Percentiles rank a stretch among this genome's conserved stretches.
Conservation (phyloP, 495 filamentous ascomycete species). For the Hypoxylon fuscum region DNA sequence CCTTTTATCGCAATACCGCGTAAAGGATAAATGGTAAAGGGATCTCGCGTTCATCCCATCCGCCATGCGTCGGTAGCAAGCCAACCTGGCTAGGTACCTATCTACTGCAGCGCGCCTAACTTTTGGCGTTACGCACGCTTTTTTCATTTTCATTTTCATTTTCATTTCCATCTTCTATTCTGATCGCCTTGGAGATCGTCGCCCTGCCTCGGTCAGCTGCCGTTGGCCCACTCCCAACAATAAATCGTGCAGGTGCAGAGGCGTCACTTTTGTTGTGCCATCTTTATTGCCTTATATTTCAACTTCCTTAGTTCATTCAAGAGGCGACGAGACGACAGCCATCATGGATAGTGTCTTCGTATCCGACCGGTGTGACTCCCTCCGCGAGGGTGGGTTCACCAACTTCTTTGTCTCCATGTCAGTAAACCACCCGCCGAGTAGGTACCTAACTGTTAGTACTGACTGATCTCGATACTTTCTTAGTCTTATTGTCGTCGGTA, state of each 20-base stretch:
- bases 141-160: conserved; percentile 23
- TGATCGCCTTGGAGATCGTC: conserved; percentile 27
- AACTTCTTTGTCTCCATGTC: conserved; percentile 73
- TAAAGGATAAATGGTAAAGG: conserved; percentile 6
- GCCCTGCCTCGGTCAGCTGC: conserved; percentile 7
- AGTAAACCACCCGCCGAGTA: conserved; percentile 25
- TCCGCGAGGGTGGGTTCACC: conserved; percentile 61
- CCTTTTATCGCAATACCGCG: conserved; percentile 9
- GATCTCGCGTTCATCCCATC: conserved; percentile 10
- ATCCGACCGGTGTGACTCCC: conserved; percentile 58
- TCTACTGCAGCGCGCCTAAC: too few relatives aligned
- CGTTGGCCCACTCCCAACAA: conserved; percentile 17
- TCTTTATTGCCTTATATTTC: not conserved
- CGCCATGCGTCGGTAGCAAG: conserved; percentile 34
- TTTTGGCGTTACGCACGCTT: conserved; percentile 25
- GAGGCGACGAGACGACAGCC: conserved; percentile 4
- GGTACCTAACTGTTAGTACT: not conserved
- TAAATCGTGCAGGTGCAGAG: conserved; percentile 8
- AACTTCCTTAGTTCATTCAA: too few relatives aligned
- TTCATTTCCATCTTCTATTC: conserved; percentile 2
- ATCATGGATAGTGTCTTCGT: conserved; percentile 48
- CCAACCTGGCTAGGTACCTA: conserved; percentile 13
- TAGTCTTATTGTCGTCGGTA: conserved; percentile 88
- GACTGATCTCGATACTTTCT: conserved; percentile 12
- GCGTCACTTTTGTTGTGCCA: not conserved